Evolutionary conservation across 2,329 filamentous ascomycete species (phyloP).

Genomic region (Xylaria sp.): DNA sequence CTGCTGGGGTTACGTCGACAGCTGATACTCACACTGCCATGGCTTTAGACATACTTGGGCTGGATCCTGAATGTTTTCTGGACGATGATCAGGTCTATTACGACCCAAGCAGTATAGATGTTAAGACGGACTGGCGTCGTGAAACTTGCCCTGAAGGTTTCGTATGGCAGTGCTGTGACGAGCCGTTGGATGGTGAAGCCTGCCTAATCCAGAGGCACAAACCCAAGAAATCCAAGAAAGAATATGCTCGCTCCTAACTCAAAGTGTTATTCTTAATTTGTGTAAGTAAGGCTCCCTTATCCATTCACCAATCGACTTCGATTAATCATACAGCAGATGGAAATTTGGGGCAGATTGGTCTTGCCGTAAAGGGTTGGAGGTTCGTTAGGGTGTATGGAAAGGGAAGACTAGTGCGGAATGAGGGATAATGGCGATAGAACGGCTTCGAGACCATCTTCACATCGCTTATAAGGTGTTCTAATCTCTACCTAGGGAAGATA

Average conservation of each 20-base stretch:
- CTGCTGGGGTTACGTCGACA: not conserved
- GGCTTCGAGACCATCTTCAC: not conserved
- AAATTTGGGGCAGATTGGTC: not conserved
- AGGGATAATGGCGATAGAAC: not conserved
- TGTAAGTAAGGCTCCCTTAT: not conserved
- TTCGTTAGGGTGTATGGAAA: not conserved
- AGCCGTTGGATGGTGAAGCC: not conserved
- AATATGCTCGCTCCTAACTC: not conserved
- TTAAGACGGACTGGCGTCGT: conserved; percentile 34
- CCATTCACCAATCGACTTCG: not conserved
- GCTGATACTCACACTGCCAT: not conserved
- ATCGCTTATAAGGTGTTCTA: not conserved
- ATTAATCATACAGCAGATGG: not conserved
- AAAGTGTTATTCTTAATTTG: not conserved
- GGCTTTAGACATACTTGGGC: conserved; percentile 16
- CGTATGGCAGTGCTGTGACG: conserved; percentile 30
- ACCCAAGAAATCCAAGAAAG: conserved; percentile 12
- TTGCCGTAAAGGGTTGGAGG: not conserved
- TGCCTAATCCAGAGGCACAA: conserved; percentile 29
- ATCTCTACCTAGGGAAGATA: not conserved
- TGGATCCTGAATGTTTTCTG: conserved; percentile 24
- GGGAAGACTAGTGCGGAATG: not conserved
- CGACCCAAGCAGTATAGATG: not conserved
- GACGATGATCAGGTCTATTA: conserved; percentile 29
- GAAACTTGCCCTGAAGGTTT: conserved; percentile 29